phyloP scores from a whole-genome alignment of 176 grass and related monocot species.

The Echinochloa phyllopogon region DNA sequence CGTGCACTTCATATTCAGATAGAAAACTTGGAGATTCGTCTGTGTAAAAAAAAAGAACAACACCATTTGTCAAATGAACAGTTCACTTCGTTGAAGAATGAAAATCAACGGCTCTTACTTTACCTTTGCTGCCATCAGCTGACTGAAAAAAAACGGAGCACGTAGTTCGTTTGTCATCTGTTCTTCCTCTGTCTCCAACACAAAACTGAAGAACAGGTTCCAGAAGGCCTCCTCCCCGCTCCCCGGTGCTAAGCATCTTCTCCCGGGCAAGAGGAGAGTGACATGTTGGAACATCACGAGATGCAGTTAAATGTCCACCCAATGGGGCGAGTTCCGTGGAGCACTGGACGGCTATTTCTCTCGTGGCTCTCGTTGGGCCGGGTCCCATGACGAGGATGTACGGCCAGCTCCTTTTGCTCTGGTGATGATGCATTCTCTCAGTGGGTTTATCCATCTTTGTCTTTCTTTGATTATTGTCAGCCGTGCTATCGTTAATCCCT shows the following conservation, averaged over 20 bases:
- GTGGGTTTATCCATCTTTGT: background rate
- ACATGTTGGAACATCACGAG: background rate
- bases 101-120: background rate
- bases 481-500: background rate
- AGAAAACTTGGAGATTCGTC: background rate
- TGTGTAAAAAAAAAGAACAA: background rate
- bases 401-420: background rate
- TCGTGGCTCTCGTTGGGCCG: background rate
- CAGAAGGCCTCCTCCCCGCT: background rate
- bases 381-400: constrained; percentile 12
- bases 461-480: background rate
- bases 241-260: background rate
- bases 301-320: background rate
- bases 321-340: background rate
- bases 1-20: background rate
- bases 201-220: background rate
- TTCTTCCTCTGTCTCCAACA: background rate
- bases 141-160: background rate
- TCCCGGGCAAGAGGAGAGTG: background rate
- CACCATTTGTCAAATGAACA: background rate
- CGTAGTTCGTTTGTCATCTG: background rate
- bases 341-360: background rate
- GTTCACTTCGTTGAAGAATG: background rate
- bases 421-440: background rate
- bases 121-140: background rate